A percentile compares a stretch with the other conserved stretches of the same genome.
These are phyloP conservation scores for Paracorniculantispora psalliotae DNA, from an alignment of 2,329 filamentous ascomycete genomes.

Conservation along the genomic window DNA sequence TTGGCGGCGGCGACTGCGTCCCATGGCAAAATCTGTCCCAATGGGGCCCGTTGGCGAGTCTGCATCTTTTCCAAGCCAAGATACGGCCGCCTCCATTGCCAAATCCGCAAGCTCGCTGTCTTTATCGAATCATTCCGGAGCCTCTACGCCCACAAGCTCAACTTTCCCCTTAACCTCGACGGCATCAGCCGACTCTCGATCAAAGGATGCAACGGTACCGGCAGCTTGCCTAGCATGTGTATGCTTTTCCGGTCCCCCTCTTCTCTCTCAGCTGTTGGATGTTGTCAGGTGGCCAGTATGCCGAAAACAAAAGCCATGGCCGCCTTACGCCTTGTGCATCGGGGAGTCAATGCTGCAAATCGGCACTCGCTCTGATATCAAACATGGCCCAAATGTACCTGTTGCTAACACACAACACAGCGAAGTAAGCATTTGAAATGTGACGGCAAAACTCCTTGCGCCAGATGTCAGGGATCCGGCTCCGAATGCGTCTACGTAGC, in stretches of 20 bases:
- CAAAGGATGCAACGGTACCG: slow-evolving; percentile 34
- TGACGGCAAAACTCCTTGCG: slow-evolving; percentile 65
- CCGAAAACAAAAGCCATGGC: slow-evolving; percentile 15
- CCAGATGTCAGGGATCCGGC: slow-evolving; percentile 56
- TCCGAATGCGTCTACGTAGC: slow-evolving; percentile 66
- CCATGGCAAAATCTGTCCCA: slow-evolving; percentile 8
- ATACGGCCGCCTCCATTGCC: neutral
- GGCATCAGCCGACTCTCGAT: slow-evolving; percentile 15
- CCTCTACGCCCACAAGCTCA: slow-evolving; percentile 4
- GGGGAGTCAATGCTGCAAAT: neutral
- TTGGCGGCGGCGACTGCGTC: neutral
- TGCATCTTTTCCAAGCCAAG: neutral
- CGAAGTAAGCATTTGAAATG: slow-evolving; percentile 69
- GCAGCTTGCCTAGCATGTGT: slow-evolving; percentile 54
- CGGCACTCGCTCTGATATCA: neutral
- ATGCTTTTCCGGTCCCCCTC: slow-evolving; percentile 26
- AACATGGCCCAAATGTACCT: neutral
- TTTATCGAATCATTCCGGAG: neutral
- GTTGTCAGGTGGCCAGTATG: neutral
- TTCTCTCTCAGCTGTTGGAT: neutral
- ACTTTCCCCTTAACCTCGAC: slow-evolving; percentile 22
- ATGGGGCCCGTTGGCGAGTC: neutral
- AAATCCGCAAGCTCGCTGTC: neutral
- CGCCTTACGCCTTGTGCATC: neutral
- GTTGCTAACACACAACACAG: slow-evolving; percentile 27